Evolutionary conservation across 305 asterid species (phyloP).

Genomic region (Solanum aculeatissimum): DNA sequence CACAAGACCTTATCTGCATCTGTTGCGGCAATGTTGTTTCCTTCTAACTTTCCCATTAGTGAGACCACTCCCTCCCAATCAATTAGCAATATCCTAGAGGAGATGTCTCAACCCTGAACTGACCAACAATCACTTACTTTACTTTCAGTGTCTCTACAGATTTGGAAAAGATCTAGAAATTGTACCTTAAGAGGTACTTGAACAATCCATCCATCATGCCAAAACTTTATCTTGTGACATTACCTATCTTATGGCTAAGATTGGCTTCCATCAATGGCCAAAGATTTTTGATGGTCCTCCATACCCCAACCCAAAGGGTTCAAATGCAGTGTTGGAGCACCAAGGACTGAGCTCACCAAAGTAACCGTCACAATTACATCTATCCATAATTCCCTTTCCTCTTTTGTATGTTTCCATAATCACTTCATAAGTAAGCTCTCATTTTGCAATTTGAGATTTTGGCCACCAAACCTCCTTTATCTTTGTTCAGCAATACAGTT

Average conservation of each 20-base stretch:
- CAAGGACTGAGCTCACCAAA: not conserved
- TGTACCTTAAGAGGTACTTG: not conserved
- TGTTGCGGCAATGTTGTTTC: not conserved
- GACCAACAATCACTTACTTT: not conserved
- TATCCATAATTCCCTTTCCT: not conserved
- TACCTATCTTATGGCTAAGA: not conserved
- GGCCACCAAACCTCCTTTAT: not conserved
- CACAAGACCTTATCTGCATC: not conserved
- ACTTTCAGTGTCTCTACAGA: not conserved
- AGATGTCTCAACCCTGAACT: not conserved
- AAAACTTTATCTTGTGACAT: not conserved
- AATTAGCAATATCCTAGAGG: not conserved
- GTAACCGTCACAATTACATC: not conserved
- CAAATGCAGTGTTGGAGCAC: not conserved
- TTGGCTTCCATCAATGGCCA: not conserved
- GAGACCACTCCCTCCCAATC: not conserved
- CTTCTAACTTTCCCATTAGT: not conserved
- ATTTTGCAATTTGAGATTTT: not conserved
- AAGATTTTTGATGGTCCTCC: not conserved
- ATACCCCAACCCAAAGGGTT: not conserved
- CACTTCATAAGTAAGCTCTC: not conserved
- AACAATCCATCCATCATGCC: not conserved
- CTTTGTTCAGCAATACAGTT: not conserved
- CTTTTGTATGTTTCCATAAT: not conserved
- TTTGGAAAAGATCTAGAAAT: not conserved